These are phyloP conservation scores for Penicillium bovifimosum DNA, from an alignment of 495 filamentous ascomycete species.

Conservation along the genomic window DNA sequence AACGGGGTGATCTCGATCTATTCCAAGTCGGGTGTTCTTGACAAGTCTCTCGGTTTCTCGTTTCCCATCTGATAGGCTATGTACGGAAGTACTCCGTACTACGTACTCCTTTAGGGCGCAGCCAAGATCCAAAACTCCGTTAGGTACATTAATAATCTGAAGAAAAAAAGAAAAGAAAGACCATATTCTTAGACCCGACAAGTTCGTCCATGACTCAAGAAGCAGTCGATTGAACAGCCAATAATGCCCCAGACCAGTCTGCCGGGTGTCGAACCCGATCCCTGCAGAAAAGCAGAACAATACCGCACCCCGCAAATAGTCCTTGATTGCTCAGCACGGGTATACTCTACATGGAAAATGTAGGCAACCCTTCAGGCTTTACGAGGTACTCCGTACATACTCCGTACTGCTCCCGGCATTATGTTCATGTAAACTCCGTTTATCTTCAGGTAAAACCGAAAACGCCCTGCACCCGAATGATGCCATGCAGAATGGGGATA, in stretches of 20 bases:
- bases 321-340: too few species aligned
- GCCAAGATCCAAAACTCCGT: background rate
- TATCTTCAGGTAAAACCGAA: too few species aligned
- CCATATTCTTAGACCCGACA: background rate
- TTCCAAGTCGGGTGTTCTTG: background rate
- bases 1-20: background rate
- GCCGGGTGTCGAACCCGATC: background rate
- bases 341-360: too few species aligned
- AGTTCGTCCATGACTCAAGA: background rate
- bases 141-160: too few species aligned
- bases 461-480: too few species aligned
- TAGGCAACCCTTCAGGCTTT: too few species aligned
- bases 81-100: too few species aligned
- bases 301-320: background rate
- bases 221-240: background rate
- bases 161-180: background rate
- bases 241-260: background rate
- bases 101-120: background rate
- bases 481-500: too few species aligned
- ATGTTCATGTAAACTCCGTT: background rate
- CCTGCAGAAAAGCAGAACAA: slow-evolving; percentile 1
- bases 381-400: too few species aligned
- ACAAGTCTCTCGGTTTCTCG: background rate
- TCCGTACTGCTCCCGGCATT: background rate
- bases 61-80: too few species aligned